Percentiles rank a stretch among this genome's conserved stretches.
These are phyloP conservation scores for Pestalotiopsis sp. DNA, from an alignment of 2,329 filamentous ascomycete genomes.

Conservation along the genomic window DNA sequence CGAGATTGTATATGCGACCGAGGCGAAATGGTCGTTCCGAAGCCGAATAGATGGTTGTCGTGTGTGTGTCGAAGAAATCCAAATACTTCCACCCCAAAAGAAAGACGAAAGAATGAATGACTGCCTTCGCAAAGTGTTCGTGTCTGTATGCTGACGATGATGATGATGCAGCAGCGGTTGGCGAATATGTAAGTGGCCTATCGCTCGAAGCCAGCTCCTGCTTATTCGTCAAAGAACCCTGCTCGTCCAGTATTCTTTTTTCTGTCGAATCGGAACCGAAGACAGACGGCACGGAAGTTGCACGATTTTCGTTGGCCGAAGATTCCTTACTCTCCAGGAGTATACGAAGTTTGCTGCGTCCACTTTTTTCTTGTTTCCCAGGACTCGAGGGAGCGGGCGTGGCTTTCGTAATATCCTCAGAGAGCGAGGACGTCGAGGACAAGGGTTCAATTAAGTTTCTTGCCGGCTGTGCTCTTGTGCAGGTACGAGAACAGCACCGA, in stretches of 20 bases:
- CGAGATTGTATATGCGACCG: background rate
- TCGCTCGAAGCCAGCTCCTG: background rate
- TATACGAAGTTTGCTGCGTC: background rate
- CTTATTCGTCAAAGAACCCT: background rate
- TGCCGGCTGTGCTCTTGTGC: background rate
- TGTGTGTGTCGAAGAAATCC: background rate
- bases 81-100: background rate
- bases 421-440: background rate
- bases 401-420: background rate
- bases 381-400: background rate
- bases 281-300: background rate
- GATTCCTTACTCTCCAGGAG: constrained; percentile 5
- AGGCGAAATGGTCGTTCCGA: background rate
- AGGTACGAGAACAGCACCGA: constrained; percentile 4
- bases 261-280: background rate
- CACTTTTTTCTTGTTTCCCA: background rate
- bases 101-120: background rate
- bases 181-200: constrained; percentile 9
- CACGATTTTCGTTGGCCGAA: background rate
- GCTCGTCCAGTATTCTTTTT: background rate
- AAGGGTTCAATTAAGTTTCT: background rate
- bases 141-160: background rate
- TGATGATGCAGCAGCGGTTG: background rate
- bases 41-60: background rate
- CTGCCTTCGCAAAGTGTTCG: background rate